phyloP scores from a whole-genome alignment of 768 basidiomycete species.

The Termitomyces sp. region DNA sequence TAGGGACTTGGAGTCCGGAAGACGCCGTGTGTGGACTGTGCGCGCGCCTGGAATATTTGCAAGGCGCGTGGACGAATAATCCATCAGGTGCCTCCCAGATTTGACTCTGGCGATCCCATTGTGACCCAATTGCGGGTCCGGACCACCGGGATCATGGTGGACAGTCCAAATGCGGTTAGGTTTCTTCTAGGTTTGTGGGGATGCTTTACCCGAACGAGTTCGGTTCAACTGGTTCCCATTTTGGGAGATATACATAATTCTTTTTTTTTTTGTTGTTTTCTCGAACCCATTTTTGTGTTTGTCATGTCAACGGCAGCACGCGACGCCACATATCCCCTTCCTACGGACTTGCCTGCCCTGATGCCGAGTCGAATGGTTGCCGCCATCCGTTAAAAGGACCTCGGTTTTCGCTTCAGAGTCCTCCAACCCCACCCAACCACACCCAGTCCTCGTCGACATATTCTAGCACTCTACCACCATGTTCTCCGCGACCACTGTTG shows the following conservation, averaged over 20 bases:
- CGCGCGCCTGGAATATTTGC: background rate
- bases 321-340: slow-evolving; percentile 25
- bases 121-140: slow-evolving; percentile 20
- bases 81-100: slow-evolving; percentile 3
- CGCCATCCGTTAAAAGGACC: slow-evolving; percentile 26
- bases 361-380: slow-evolving; percentile 18
- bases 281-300: slow-evolving; percentile 13
- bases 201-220: slow-evolving; percentile 7
- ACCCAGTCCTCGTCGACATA: slow-evolving; percentile 11
- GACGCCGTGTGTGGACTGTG: background rate
- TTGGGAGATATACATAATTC: slow-evolving; percentile 12
- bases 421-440: slow-evolving; percentile 15
- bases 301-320: slow-evolving; percentile 35
- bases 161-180: slow-evolving; percentile 2
- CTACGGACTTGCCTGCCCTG: slow-evolving; percentile 18
- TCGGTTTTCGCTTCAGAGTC: slow-evolving; percentile 10
- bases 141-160: slow-evolving; percentile 13
- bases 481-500: slow-evolving; percentile 19
- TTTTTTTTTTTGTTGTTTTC: background rate
- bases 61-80: background rate
- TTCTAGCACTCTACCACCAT: slow-evolving; percentile 14
- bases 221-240: slow-evolving; percentile 11
- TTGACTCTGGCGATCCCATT: slow-evolving; percentile 5
- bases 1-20: background rate
- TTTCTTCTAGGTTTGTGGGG: background rate